These are phyloP conservation scores for Solanum habrochaites DNA, from an alignment of 257 asterid species.

Conservation along the genomic window DNA sequence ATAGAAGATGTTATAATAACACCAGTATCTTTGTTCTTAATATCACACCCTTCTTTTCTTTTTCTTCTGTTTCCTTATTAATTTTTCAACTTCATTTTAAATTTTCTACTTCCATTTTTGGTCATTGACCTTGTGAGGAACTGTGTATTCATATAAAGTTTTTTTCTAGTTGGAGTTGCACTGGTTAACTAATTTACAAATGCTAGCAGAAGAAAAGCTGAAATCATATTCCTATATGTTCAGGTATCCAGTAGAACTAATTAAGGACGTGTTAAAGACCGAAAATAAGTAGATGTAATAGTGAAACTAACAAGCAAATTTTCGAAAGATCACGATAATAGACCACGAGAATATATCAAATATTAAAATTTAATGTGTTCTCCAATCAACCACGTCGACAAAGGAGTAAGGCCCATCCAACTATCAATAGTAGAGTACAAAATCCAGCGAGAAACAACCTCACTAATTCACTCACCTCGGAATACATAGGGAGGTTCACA, in stretches of 20 bases:
- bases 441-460: too few species aligned
- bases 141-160: neutral
- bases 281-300: too few species aligned
- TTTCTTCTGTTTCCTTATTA: neutral
- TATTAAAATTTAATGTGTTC: too few species aligned
- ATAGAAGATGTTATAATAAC: neutral
- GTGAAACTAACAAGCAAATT: rapidly evolving
- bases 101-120: neutral
- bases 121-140: neutral
- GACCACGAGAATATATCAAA: too few species aligned
- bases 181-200: neutral
- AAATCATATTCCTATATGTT: neutral
- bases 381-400: too few species aligned
- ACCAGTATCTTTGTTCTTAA: neutral
- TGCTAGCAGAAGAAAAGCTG: neutral
- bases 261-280: neutral
- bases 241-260: neutral
- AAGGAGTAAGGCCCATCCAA: too few species aligned
- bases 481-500: too few species aligned
- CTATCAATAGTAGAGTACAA: too few species aligned
- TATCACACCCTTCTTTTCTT: neutral
- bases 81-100: neutral
- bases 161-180: neutral
- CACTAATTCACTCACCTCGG: too few species aligned
- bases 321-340: too few species aligned